A percentile compares a stretch with the other conserved stretches of the same genome.
Evolutionary conservation across 352 stramenopile genomes (phyloP).

Genomic region (Phytophthora ohioensis): DNA sequence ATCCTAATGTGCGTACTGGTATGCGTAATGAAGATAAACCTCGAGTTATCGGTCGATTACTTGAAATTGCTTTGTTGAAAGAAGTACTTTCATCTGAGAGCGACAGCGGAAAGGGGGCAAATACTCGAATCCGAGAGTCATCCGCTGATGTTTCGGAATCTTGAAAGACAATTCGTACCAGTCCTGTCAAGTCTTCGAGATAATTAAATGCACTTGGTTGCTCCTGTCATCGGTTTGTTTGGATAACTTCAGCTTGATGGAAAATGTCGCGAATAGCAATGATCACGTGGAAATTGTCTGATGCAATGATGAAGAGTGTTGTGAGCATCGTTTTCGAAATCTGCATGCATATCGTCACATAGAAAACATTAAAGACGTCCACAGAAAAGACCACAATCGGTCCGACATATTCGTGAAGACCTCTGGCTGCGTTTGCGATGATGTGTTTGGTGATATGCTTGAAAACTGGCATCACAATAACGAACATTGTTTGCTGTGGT

Average conservation of each 20-base stretch:
- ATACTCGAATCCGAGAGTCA: slow-evolving; percentile 15
- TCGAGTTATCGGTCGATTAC: not conserved
- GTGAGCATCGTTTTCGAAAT: slow-evolving; percentile 11
- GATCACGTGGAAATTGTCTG: slow-evolving; percentile 18
- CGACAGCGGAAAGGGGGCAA: slow-evolving; percentile 12
- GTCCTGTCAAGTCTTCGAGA: slow-evolving; percentile 6
- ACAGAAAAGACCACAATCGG: slow-evolving; percentile 41
- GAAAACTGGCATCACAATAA: slow-evolving; percentile 22
- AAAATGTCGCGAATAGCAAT: slow-evolving; percentile 22
- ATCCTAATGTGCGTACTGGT: not conserved
- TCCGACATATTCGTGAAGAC: slow-evolving; percentile 34
- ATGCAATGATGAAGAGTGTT: slow-evolving; percentile 20
- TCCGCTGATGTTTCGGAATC: not conserved
- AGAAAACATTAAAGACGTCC: slow-evolving; percentile 43
- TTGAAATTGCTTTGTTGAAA: not conserved
- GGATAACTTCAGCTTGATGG: not conserved
- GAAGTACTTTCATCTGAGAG: slow-evolving; percentile 17
- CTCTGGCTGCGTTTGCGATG: slow-evolving; percentile 11
- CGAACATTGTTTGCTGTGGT: slow-evolving; percentile 12
- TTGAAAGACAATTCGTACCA: slow-evolving; percentile 1
- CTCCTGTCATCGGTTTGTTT: not conserved
- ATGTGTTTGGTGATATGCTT: slow-evolving; percentile 34
- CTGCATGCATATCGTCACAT: slow-evolving; percentile 40
- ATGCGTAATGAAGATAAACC: not conserved
- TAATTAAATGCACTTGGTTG: slow-evolving; percentile 15